phyloP scores from a whole-genome alignment of 495 filamentous ascomycete genomes.

The Hypomontagnella submonticulosa region DNA sequence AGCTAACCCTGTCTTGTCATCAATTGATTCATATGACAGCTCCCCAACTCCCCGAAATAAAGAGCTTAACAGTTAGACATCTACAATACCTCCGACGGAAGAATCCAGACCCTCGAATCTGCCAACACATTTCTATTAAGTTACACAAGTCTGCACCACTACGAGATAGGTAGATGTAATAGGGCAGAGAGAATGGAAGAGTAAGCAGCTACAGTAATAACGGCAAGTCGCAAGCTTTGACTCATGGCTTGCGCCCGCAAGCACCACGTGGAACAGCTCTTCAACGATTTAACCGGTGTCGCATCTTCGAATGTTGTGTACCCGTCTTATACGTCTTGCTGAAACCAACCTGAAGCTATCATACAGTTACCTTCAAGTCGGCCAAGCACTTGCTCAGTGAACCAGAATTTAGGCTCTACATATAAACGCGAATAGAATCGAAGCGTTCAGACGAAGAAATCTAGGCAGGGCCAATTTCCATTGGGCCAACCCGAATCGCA shows the following conservation, averaged over 20 bases:
- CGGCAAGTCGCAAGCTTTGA: not conserved
- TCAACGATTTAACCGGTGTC: no score
- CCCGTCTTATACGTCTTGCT: not conserved
- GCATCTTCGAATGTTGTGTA: not conserved
- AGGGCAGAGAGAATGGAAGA: conserved; percentile 9
- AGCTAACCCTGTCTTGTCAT: conserved; percentile 10
- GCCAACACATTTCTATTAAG: conserved; percentile 6
- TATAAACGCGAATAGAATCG: no score
- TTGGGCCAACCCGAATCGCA: no score
- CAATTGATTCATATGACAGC: conserved; percentile 16
- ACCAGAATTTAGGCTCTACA: no score
- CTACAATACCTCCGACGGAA: conserved; percentile 18
- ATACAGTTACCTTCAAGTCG: no score
- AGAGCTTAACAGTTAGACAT: not conserved
- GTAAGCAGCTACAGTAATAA: conserved; percentile 17
- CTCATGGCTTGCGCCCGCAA: conserved; percentile 2
- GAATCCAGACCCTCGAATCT: conserved; percentile 6
- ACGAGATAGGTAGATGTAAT: conserved; percentile 1
- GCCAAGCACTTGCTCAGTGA: no score
- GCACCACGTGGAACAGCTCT: not conserved
- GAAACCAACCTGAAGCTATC: no score
- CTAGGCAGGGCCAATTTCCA: no score
- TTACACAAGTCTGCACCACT: conserved; percentile 7
- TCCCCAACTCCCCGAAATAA: conserved; percentile 6
- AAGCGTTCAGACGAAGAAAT: no score